Conservation (phyloP, 352 stramenopile species). For the Globisporangium emineosum region DNA sequence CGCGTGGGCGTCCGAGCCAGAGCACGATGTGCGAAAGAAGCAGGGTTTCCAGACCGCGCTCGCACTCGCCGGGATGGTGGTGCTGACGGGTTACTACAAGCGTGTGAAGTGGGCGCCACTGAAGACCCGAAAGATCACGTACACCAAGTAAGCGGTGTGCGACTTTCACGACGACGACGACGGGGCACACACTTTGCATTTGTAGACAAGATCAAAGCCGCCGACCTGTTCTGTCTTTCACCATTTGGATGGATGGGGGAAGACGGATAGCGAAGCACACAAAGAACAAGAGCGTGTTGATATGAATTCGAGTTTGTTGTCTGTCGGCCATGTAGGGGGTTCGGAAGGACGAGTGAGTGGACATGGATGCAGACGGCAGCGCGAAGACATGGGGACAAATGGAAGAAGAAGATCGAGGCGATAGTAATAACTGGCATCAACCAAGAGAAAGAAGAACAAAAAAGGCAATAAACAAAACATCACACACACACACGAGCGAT, state of each 20-base stretch:
- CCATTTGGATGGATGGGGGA: not conserved
- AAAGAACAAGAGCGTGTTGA: slow-evolving; percentile 3
- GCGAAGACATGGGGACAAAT: not conserved
- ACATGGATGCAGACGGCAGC: not conserved
- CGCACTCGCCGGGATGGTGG: slow-evolving; percentile 88
- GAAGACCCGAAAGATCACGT: slow-evolving; percentile 98
- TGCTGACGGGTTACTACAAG: slow-evolving; percentile 98
- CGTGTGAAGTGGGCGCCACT: slow-evolving; percentile 96
- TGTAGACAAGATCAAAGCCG: slow-evolving; percentile 19
- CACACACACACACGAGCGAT: not conserved
- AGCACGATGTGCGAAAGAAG: slow-evolving; percentile 98
- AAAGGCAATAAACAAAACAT: not conserved
- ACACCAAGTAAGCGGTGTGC: slow-evolving; percentile 92
- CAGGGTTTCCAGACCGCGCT: slow-evolving; percentile 93
- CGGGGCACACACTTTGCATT: slow-evolving; percentile 16
- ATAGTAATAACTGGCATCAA: slow-evolving; percentile 3
- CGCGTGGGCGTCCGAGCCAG: slow-evolving; percentile 95
- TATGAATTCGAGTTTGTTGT: slow-evolving; percentile 5
- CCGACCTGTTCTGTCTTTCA: not conserved
- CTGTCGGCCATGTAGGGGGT: not conserved
- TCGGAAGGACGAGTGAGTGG: not conserved
- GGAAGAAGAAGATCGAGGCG: slow-evolving; percentile 2
- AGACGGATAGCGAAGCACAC: not conserved
- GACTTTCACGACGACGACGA: not conserved
- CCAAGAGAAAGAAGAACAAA: slow-evolving; percentile 2